A percentile compares a stretch with the other conserved stretches of the same genome.
Conservation (phyloP, 768 basidiomycete species). For the Phanerochaete carnosa region DNA sequence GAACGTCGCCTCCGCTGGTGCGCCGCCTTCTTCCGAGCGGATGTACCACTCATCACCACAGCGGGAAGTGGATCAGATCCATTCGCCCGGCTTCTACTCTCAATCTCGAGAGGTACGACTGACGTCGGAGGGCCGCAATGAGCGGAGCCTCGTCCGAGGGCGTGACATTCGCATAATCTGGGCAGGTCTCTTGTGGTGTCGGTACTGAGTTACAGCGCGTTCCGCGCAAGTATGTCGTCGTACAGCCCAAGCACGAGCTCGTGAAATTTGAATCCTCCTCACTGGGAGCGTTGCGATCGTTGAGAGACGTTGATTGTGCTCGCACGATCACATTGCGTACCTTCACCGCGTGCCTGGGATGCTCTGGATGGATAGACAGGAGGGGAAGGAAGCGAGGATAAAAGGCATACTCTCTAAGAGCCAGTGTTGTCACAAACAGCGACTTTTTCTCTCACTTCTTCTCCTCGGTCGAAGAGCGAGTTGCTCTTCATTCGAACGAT, state of each 20-base stretch:
- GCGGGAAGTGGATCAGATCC: neutral
- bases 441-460: neutral
- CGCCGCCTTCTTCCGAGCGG: neutral
- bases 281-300: neutral
- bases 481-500: neutral
- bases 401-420: neutral
- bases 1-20: no score
- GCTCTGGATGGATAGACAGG: neutral
- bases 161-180: neutral
- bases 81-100: neutral
- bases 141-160: neutral
- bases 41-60: neutral
- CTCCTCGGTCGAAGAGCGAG: neutral
- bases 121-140: neutral
- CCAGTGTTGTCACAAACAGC: neutral
- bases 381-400: neutral
- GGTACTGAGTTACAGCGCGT: neutral
- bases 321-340: neutral
- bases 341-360: neutral
- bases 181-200: neutral
- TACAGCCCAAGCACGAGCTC: neutral
- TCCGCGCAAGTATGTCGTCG: neutral
- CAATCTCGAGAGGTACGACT: neutral
- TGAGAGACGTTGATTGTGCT: neutral
- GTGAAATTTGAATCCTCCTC: neutral